A percentile compares a stretch with the other conserved stretches of the same genome.
These are phyloP conservation scores for Apophysomyces variabilis DNA, from an alignment of 371 early-diverging fungal species.

Conservation along the genomic window DNA sequence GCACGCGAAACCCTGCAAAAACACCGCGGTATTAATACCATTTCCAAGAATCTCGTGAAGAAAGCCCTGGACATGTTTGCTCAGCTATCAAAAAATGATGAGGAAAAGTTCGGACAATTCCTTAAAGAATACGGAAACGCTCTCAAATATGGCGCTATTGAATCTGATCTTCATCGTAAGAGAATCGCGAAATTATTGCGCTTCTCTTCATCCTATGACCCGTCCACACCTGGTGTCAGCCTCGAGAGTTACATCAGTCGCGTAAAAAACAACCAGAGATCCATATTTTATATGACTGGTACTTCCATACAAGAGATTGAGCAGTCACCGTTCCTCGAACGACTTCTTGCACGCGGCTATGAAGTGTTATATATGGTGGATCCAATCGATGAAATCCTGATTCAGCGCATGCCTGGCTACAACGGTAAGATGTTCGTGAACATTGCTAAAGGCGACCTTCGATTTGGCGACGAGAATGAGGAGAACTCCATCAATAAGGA, in stretches of 20 bases:
- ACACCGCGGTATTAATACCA: conserved; percentile 74
- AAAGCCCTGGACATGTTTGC: conserved; percentile 89
- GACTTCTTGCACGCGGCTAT: conserved; percentile 82
- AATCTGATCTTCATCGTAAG: conserved; percentile 70
- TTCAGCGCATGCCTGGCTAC: conserved; percentile 73
- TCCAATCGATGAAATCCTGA: conserved; percentile 92
- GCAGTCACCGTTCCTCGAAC: conserved; percentile 87
- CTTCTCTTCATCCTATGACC: conserved; percentile 73
- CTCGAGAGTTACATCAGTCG: conserved; percentile 87
- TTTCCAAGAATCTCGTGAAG: conserved; percentile 84
- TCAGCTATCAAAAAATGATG: conserved; percentile 70
- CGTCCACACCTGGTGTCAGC: conserved; percentile 57
- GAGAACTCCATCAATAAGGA: conserved; percentile 51
- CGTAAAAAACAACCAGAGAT: conserved; percentile 87
- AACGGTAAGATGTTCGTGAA: conserved; percentile 82
- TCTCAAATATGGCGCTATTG: conserved; percentile 88
- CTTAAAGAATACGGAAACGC: conserved; percentile 72
- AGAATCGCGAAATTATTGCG: conserved; percentile 84
- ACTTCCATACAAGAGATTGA: conserved; percentile 70
- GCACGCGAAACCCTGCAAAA: conserved; percentile 96
- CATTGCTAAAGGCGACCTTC: conserved; percentile 83
- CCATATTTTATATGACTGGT: conserved; percentile 90
- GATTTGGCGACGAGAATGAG: conserved; percentile 73
- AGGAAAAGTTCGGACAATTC: conserved; percentile 76
- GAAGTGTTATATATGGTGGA: conserved; percentile 92